These are phyloP conservation scores for Colletotrichum orbiculare DNA, from an alignment of 2,329 filamentous ascomycete genomes.

Conservation along the genomic window DNA sequence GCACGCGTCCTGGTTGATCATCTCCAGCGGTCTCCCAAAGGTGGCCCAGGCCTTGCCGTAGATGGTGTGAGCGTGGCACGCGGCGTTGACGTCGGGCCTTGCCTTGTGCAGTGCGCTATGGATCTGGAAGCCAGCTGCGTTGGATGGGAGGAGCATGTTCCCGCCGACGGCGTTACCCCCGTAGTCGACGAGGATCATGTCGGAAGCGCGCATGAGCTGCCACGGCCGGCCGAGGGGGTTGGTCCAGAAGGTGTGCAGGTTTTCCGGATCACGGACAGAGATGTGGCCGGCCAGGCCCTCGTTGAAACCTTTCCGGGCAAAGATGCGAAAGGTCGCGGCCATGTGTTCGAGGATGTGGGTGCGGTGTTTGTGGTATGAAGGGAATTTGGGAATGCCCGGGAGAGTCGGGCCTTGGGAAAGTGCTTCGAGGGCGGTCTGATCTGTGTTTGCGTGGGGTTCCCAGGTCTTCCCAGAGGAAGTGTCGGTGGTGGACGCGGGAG, in stretches of 20 bases:
- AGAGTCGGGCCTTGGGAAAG: slow-evolving; percentile 9
- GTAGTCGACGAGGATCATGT: slow-evolving; percentile 72
- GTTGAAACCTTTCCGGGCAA: slow-evolving; percentile 65
- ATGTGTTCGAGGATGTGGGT: slow-evolving; percentile 70
- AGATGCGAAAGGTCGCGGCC: slow-evolving; percentile 67
- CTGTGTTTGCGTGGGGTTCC: background rate
- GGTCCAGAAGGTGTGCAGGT: slow-evolving; percentile 71
- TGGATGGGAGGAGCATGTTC: too few species aligned
- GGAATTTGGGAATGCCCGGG: slow-evolving; percentile 21
- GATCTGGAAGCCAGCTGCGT: too few species aligned
- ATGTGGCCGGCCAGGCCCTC: slow-evolving; percentile 74
- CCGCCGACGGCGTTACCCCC: slow-evolving; percentile 64
- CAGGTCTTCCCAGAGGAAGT: background rate
- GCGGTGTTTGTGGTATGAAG: slow-evolving; percentile 51
- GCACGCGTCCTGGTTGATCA: too few species aligned
- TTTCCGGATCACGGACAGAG: slow-evolving; percentile 68
- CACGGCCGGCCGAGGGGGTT: slow-evolving; percentile 71
- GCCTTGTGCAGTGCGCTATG: too few species aligned
- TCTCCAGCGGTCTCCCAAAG: too few species aligned
- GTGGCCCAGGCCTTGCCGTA: too few species aligned
- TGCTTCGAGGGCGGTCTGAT: background rate
- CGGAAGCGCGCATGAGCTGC: slow-evolving; percentile 69
- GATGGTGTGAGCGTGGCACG: too few species aligned
- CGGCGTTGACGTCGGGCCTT: too few species aligned
- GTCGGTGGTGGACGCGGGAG: too few species aligned